phyloP scores from a whole-genome alignment of 2,329 filamentous ascomycete genomes.

The Botrytis sinoallii region DNA sequence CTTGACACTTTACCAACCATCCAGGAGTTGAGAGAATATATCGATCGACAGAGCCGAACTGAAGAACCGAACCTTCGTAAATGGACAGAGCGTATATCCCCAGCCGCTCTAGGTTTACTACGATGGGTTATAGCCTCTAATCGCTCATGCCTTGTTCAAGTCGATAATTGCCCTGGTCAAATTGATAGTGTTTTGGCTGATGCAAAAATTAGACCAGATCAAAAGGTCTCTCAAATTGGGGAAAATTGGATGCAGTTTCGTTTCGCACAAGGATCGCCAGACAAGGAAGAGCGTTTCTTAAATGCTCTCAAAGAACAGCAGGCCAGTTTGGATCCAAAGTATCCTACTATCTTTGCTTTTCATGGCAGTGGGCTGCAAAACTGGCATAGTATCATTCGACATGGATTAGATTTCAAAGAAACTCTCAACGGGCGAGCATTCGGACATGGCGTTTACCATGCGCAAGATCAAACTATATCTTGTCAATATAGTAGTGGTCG shows the following conservation, averaged over 20 bases:
- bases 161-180: conserved; percentile 47
- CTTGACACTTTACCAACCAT: conserved; percentile 62
- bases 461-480: conserved; percentile 56
- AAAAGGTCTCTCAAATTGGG: conserved; percentile 56
- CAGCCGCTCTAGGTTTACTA: conserved; percentile 64
- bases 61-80: conserved; percentile 39
- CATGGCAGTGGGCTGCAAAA: conserved; percentile 75
- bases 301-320: conserved; percentile 53
- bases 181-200: conserved; percentile 28
- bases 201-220: conserved; percentile 33
- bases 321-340: conserved; percentile 37
- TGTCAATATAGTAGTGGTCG: conserved; percentile 22
- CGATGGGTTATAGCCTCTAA: conserved; percentile 92
- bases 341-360: conserved; percentile 80
- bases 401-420: conserved; percentile 71
- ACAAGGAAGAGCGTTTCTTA: conserved; percentile 77
- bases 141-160: conserved; percentile 78
- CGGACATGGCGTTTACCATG: conserved; percentile 82
- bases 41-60: conserved; percentile 38
- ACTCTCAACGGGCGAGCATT: conserved; percentile 63
- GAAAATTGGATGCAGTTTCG: conserved; percentile 73
- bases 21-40: conserved; percentile 51
- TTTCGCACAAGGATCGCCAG: conserved; percentile 82
- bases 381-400: conserved; percentile 87
- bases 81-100: conserved; percentile 60